Conservation (phyloP, 139 green algal genomes). For the Tetradesmus lagerheimii region DNA sequence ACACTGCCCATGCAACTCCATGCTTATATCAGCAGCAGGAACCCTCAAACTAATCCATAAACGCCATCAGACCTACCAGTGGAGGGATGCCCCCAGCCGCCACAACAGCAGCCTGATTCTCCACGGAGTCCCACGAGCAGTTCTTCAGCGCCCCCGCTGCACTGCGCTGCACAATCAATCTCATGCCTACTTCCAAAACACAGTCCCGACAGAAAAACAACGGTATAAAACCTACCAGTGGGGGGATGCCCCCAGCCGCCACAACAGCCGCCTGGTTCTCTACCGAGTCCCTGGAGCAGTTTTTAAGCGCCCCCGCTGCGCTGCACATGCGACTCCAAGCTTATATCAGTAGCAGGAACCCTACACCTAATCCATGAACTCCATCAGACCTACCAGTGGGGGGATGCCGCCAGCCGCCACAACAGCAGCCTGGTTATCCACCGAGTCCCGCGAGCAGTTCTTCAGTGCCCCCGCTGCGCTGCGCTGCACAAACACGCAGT, state of each 20-base stretch:
- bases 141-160: not conserved
- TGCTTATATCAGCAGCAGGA: no score
- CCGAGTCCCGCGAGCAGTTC: not conserved
- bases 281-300: not conserved
- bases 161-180: no score
- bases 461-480: constrained; percentile 6
- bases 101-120: not conserved
- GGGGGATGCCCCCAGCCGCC: not conserved
- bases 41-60: not conserved
- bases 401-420: not conserved
- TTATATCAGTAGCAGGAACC: no score
- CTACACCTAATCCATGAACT: no score
- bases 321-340: no score
- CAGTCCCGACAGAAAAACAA: no score
- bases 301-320: not conserved
- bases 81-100: not conserved
- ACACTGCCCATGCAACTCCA: no score
- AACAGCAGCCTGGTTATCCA: not conserved
- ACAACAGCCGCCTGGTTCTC: not conserved
- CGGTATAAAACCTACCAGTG: not conserved
- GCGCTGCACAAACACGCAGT: not conserved
- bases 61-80: not conserved
- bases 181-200: no score
- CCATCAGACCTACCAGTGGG: not conserved
- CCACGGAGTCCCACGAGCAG: not conserved